Evolutionary conservation across 2,329 filamentous ascomycete genomes (phyloP), one percentile per base, ranked within the genome.

Genomic region (Periconia sp.): DNA sequence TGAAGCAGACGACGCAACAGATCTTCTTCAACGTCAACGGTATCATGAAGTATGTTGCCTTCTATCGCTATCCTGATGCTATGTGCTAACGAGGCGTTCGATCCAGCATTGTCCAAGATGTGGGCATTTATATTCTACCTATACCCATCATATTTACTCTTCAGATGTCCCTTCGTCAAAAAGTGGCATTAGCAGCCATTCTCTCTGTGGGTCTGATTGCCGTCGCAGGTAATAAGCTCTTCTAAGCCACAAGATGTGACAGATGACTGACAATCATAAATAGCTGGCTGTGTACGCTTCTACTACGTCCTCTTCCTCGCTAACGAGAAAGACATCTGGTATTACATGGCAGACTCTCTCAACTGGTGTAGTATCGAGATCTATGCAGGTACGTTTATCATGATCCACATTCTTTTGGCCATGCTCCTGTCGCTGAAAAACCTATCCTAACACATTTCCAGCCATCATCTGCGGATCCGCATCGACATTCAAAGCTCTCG

Each of bases 321-420:
- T 2, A 31, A 54, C n/a, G 52, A 54, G 46, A 31, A 33, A 13
- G 52, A 54, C 15, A 37, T 54, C 13, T 54, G 47, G 47, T 54
- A 41, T 23, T 54, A 54, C 47, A 49, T 54, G 47, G 52, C 52
- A 19, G 35, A 45, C 35, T 54, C 52, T 14, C 52, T 54, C 47
- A 54, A 50, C 18, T 54, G 52, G 52, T 54, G 52, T 20, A 49
- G 42, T 23, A 54, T 54, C 19, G 52, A 54, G 35, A 54, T 54
- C 30, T 54, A 54, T 42, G 52, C 52, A 20, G 52, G 47, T 50
- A 47, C 13, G 51, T 45, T 31, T 30, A 42, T 9, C 3, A 41
- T 23, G 7, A 14, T 23, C 19, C 7, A 27, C 17, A 7, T 10
- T 33, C 19, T 27, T 27, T 27, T 27, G 23, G 23, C 23, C 41